Conservation (phyloP, 129 eudicot species). For the Artemisia annua region DNA sequence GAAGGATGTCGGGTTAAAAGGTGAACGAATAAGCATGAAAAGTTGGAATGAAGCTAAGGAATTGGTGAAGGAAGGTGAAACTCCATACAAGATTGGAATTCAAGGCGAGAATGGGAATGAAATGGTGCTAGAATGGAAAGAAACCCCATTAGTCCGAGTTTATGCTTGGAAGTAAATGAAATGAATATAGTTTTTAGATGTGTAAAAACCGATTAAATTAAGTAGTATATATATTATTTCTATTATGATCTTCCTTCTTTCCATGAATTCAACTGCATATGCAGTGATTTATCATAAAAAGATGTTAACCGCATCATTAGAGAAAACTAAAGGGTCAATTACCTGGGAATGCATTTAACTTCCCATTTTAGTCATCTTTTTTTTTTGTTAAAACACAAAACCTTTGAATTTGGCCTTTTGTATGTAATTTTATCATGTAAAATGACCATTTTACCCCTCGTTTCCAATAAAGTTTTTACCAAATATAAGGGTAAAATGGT, state of each 20-base stretch:
- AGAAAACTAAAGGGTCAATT: too few relatives aligned
- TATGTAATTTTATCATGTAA: too few relatives aligned
- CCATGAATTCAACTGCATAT: too few relatives aligned
- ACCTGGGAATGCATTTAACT: too few relatives aligned
- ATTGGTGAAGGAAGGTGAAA: conserved; percentile 54
- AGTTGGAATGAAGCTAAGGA: conserved; percentile 49
- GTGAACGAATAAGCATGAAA: conserved; percentile 35
- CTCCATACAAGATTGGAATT: conserved; percentile 43
- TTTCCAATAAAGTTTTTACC: too few relatives aligned
- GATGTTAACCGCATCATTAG: too few relatives aligned
- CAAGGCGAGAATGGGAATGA: conserved; percentile 51
- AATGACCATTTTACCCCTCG: too few relatives aligned
- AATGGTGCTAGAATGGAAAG: conserved; percentile 60
- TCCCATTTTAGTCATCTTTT: too few relatives aligned
- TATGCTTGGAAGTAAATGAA: conserved; percentile 37
- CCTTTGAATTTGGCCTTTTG: too few relatives aligned
- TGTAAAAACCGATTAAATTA: neutral
- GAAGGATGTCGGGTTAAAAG: conserved; percentile 21
- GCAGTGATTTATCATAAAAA: too few relatives aligned
- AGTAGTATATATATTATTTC: conserved; percentile 1
- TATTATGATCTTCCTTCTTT: neutral
- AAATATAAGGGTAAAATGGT: too few relatives aligned
- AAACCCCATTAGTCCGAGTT: conserved; percentile 42
- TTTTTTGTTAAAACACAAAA: too few relatives aligned
- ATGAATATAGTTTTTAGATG: neutral